Percentiles rank a stretch among this genome's conserved stretches.
phyloP scores from a whole-genome alignment of 2,329 filamentous ascomycete species.

The Talaromyces sp. region DNA sequence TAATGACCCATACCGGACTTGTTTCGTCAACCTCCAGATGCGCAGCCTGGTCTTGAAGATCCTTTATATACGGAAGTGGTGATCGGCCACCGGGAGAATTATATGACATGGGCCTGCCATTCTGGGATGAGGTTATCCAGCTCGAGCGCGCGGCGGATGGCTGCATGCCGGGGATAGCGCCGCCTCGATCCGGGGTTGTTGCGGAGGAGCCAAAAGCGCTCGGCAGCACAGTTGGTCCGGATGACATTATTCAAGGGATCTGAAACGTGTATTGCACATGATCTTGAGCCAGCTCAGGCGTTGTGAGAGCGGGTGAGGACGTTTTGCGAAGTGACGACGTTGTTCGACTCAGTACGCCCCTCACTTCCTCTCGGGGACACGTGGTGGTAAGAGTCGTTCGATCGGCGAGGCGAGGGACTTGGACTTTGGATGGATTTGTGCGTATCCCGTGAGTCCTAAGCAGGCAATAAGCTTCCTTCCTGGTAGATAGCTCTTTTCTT shows the following conservation, averaged over 20 bases:
- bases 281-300: constrained; percentile 15
- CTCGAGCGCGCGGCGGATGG: constrained; percentile 26
- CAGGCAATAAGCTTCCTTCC: background rate
- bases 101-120: constrained; percentile 13
- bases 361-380: constrained; percentile 12
- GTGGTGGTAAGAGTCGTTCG: constrained; percentile 4
- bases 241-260: constrained; percentile 32
- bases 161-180: constrained; percentile 28
- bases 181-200: constrained; percentile 28
- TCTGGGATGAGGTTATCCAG: constrained; percentile 20
- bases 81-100: constrained; percentile 23
- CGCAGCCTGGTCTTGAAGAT: constrained; percentile 39
- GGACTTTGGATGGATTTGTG: background rate
- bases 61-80: constrained; percentile 39
- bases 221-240: constrained; percentile 37
- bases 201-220: constrained; percentile 34
- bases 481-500: constrained; percentile 4
- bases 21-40: constrained; percentile 31
- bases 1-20: constrained; percentile 27
- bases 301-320: background rate
- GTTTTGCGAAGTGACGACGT: background rate
- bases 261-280: constrained; percentile 26
- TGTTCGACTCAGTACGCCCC: constrained; percentile 8
- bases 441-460: background rate
- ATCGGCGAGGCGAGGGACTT: background rate